Evolutionary conservation across 116 monocot species (phyloP), one percentile per base, ranked within the genome.

Genomic region (Dioscorea cayenensis): DNA sequence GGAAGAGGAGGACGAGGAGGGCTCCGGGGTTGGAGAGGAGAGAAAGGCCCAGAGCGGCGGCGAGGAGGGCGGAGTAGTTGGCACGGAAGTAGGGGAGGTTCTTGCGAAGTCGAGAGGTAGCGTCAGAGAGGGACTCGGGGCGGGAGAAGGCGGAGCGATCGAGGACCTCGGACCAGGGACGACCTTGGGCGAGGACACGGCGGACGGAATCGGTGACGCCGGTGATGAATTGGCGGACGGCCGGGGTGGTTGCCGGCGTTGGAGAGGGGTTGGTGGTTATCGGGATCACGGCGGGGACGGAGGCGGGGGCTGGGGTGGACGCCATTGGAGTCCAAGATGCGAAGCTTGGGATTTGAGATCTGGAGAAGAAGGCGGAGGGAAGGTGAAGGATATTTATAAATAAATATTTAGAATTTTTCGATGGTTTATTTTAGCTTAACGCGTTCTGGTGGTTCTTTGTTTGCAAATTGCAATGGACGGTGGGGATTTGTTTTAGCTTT

Each of bases 41-140:
- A 65, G 90, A 90, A 49, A 84, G 43, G 48, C 88, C 88, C 63
- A 94, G 90, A 38, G 71, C 79, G 68, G 60, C 60, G 62, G 84
- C 82, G 62, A 97, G 63, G 77, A 92, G 18, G 36, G 77, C 72
- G 66, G 79, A 32, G 76, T 97, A 97, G 81, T 97, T 97, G 82
- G 84, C 73, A 61, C 84, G 82, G 82, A 97, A 97, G 81, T 97
- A 97, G 73, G 82, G 63, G 67, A 85, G 68, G 81, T 96, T 96
- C 77, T 83, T 87, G 51, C 87, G 84, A 63, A 92, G 36, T 75
- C 96, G 87, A 63, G 84, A 74, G 36, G 79, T 38, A 71, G 96
- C 96, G 19, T 96, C 87, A 64, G 92, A 68, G 80, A 90, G 62
- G 72, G 90, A 90, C 4, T 92, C 90, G 19, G 96, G 96, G 18